These are phyloP conservation scores for Talaromyces wortmannii DNA, from an alignment of 495 filamentous ascomycete species.

Conservation along the genomic window DNA sequence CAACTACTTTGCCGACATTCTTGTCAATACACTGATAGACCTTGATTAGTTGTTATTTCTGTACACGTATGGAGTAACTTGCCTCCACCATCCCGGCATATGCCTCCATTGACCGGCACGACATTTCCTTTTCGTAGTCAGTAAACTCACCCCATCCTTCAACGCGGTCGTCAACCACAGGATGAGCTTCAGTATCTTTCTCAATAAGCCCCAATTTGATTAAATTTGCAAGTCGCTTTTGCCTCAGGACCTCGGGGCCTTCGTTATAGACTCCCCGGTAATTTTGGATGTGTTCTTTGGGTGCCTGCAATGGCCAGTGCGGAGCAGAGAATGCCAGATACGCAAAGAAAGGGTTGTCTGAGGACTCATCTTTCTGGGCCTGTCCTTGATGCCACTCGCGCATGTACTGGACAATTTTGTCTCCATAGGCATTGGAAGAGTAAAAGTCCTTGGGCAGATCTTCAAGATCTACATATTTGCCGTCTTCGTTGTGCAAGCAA, in stretches of 20 bases:
- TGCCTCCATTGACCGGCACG: no score
- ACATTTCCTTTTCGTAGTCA: no score
- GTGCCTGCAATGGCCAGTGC: constrained; percentile 30
- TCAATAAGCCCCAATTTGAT: constrained; percentile 26
- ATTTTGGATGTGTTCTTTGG: constrained; percentile 19
- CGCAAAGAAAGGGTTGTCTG: constrained; percentile 28
- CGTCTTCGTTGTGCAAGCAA: constrained; percentile 20
- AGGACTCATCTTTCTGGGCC: constrained; percentile 28
- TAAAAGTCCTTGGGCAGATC: constrained; percentile 24
- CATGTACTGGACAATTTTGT: neutral
- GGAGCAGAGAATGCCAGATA: constrained; percentile 33
- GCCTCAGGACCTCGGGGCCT: constrained; percentile 26
- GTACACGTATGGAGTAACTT: constrained; percentile 27
- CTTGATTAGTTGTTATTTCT: constrained; percentile 38
- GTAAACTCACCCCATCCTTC: constrained; percentile 58
- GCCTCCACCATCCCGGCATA: constrained; percentile 48
- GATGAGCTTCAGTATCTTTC: constrained; percentile 25
- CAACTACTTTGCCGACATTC: constrained; percentile 40
- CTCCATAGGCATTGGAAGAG: constrained; percentile 22
- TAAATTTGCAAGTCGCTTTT: constrained; percentile 19
- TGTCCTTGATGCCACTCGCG: constrained; percentile 12
- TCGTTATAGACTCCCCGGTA: constrained; percentile 34
- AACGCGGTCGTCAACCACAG: constrained; percentile 74
- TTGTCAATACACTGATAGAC: constrained; percentile 40
- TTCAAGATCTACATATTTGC: constrained; percentile 17